Evolutionary conservation across 768 basidiomycete genomes (phyloP), one percentile per base, ranked within the genome.

Genomic region (Russula compacta): DNA sequence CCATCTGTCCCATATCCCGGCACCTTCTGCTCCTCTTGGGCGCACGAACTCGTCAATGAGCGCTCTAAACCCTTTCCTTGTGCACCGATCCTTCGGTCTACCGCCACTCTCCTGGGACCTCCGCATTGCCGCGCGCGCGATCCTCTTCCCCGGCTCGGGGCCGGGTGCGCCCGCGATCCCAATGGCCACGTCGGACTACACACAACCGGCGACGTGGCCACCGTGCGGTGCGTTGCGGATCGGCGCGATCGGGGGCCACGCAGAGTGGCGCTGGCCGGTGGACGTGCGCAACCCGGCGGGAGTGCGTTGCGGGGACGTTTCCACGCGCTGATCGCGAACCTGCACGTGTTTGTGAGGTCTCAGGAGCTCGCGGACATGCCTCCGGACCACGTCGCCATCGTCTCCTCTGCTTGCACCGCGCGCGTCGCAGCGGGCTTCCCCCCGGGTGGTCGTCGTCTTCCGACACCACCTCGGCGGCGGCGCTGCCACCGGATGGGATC

Each of bases 191-290:
- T 66, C 68, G 17, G 69, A 71, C 64, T 69, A 70, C 50, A 72
- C 78, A n/a, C 82, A 86, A 68, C 83, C 84, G 0, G 85, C 84
- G n/a, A 84, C 85, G 8, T 79, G 71, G 67, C 85, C 85, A 0
- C 78, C 83, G 60, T 71, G 84, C 48, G 79, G 80, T 8, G 75
- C 79, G 59, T 77, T 87, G 77, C 76, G 75, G 64, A 79, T 87
- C 70, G 76, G 74, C 24, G 81, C 79, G 19, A 81, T 80, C 52
- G 81, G 83, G 64, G 72, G 77, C 1, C 73, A 75, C n/a, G 72
- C 74, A 0, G 69, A 64, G 12, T 81, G 82, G 67, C 78, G 75
- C 15, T 85, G 84, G 85, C 81, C 82, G 10, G 73, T 84, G 54
- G 79, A 76, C 60, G 77, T 81, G 8, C 59, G 67, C 4, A 83